Percentiles rank a stretch among this genome's conserved stretches.
Conservation (phyloP, 2,329 filamentous ascomycete species). For the Chrysosphaeria jannelii region DNA sequence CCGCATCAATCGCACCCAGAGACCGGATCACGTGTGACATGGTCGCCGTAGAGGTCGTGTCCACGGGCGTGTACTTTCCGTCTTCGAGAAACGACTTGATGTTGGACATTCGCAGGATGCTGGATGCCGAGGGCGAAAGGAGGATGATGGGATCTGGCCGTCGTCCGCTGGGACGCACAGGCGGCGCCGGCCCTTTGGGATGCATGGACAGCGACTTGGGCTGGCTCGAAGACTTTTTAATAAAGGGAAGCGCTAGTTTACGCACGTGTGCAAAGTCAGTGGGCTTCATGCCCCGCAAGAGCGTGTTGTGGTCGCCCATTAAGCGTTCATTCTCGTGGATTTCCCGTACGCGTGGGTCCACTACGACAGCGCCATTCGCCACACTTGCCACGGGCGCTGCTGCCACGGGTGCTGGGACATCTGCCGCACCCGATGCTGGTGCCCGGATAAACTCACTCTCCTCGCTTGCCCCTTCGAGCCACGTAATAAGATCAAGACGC, state of each 20-base stretch:
- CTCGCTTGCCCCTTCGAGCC: constrained; percentile 68
- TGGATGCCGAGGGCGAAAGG: constrained; percentile 82
- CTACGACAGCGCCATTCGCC: constrained; percentile 20
- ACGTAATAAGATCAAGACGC: constrained; percentile 70
- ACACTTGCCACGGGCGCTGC: constrained; percentile 8
- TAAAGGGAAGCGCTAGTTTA: constrained; percentile 54
- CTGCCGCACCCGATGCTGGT: not conserved
- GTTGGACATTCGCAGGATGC: constrained; percentile 80
- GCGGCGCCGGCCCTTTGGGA: constrained; percentile 14
- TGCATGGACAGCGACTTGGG: constrained; percentile 21
- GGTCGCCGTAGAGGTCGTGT: constrained; percentile 37
- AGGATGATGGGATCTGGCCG: constrained; percentile 72
- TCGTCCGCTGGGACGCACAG: constrained; percentile 8
- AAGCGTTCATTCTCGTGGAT: constrained; percentile 80
- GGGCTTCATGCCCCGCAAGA: constrained; percentile 62
- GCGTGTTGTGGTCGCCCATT: constrained; percentile 77
- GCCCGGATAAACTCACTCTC: constrained; percentile 85
- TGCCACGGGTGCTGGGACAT: constrained; percentile 4
- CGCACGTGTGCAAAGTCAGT: constrained; percentile 93
- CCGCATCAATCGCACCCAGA: constrained; percentile 26
- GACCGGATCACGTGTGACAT: constrained; percentile 64
- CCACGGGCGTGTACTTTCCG: constrained; percentile 52
- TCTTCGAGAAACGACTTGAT: constrained; percentile 79
- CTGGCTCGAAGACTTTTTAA: constrained; percentile 20
- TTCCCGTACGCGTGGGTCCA: constrained; percentile 49